Evolutionary conservation across 192 early-diverging fungal species (phyloP).

Genomic region (Geranomyces variabilis): DNA sequence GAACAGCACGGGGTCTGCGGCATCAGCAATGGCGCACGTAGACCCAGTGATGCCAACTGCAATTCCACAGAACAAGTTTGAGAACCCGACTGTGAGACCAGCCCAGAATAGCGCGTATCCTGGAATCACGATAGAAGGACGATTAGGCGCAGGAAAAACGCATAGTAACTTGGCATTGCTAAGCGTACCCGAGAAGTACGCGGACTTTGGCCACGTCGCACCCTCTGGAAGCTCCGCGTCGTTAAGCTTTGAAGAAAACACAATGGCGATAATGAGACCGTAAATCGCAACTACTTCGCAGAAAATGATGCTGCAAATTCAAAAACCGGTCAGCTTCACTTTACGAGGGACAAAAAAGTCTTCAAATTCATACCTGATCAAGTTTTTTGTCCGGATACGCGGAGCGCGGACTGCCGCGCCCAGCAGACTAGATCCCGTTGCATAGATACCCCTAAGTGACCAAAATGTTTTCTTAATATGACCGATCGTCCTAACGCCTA

Average conservation of each 20-base stretch:
- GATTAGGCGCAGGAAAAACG: not conserved
- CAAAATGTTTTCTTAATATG: not conserved
- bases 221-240: slow-evolving; percentile 41
- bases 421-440: slow-evolving; percentile 85
- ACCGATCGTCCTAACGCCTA: not conserved
- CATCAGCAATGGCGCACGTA: slow-evolving; percentile 94
- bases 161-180: not conserved
- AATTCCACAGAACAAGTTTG: slow-evolving; percentile 92
- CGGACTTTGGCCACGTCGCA: slow-evolving; percentile 35
- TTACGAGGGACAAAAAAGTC: not conserved
- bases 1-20: slow-evolving; percentile 90
- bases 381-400: slow-evolving; percentile 93
- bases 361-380: slow-evolving; percentile 70
- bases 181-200: slow-evolving; percentile 77
- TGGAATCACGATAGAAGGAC: slow-evolving; percentile 23
- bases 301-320: slow-evolving; percentile 81
- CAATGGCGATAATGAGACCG: slow-evolving; percentile 97
- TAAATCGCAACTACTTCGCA: slow-evolving; percentile 99
- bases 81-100: slow-evolving; percentile 91
- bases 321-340: not conserved
- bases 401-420: slow-evolving; percentile 89
- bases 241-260: slow-evolving; percentile 85
- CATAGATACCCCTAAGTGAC: slow-evolving; percentile 87
- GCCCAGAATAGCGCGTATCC: slow-evolving; percentile 95
- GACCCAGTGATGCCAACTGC: slow-evolving; percentile 92